A percentile compares a stretch with the other conserved stretches of the same genome.
These are phyloP conservation scores for Multifurca ochricompacta DNA, from an alignment of 768 basidiomycete genomes.

Conservation along the genomic window DNA sequence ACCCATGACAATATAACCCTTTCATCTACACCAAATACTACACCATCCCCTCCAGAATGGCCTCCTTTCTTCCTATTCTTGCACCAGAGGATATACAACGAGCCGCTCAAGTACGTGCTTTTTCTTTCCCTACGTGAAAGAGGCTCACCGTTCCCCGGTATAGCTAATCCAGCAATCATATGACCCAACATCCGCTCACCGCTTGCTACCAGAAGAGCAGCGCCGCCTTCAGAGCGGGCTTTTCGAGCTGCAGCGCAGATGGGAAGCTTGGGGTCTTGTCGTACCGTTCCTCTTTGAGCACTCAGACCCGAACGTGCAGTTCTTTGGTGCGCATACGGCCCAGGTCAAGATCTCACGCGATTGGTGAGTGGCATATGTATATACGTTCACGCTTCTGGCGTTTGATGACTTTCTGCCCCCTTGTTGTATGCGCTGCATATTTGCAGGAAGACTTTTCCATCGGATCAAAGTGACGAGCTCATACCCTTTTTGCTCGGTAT, in stretches of 20 bases:
- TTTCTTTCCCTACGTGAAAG: constrained; percentile 9
- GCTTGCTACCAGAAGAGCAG: constrained; percentile 49
- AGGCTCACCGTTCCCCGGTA: neutral
- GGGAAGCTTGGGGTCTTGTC: constrained; percentile 80
- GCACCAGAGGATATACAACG: constrained; percentile 46
- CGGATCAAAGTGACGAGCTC: constrained; percentile 48
- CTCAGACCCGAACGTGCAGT: constrained; percentile 77
- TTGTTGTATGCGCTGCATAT: neutral
- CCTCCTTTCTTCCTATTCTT: constrained; percentile 44
- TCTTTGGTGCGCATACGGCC: constrained; percentile 90
- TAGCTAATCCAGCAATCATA: constrained; percentile 69
- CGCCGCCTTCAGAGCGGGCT: constrained; percentile 62
- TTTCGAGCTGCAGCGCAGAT: constrained; percentile 66
- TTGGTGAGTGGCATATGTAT: constrained; percentile 48
- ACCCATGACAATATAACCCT: neutral
- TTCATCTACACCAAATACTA: no score
- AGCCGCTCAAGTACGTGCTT: constrained; percentile 46
- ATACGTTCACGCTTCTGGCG: neutral
- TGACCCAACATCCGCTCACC: constrained; percentile 35
- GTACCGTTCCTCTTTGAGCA: constrained; percentile 60
- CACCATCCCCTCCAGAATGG: neutral
- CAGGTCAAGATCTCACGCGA: constrained; percentile 92
- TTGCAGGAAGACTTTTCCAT: constrained; percentile 75
- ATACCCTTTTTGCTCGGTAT: constrained; percentile 63
- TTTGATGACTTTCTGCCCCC: neutral